Conservation (phyloP, 257 asterid species). For the Asclepias syriaca region DNA sequence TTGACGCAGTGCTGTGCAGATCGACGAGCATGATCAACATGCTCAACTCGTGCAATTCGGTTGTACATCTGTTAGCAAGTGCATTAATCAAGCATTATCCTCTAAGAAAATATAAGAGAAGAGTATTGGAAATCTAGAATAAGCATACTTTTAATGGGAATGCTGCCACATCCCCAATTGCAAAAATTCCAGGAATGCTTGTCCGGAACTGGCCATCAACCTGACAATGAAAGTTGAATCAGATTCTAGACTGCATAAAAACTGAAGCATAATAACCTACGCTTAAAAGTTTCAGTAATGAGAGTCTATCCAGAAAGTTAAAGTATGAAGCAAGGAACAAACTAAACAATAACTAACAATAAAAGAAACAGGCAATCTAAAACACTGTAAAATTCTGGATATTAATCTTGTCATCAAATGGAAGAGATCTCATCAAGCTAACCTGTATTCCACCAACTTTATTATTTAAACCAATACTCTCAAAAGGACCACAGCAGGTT, state of each 20-base stretch:
- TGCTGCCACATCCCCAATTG: conserved; percentile 95
- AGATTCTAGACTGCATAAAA: not conserved
- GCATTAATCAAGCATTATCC: conserved; percentile 16
- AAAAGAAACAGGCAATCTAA: not conserved
- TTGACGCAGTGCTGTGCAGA: conserved; percentile 90
- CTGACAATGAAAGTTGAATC: conserved; percentile 35
- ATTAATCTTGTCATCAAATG: not conserved
- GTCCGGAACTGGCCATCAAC: conserved; percentile 93
- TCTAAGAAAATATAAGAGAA: conserved; percentile 1
- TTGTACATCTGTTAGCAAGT: conserved; percentile 58
- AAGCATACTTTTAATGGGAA: conserved; percentile 78
- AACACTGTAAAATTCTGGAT: not conserved
- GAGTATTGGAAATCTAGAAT: conserved; percentile 10
- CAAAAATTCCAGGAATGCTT: conserved; percentile 77
- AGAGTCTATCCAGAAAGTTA: not conserved
- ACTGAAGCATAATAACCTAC: not conserved
- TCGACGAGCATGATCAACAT: conserved; percentile 94
- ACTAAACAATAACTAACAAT: not conserved
- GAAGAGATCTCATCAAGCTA: conserved; percentile 5
- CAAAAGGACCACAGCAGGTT: conserved; percentile 83
- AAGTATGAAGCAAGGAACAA: not conserved
- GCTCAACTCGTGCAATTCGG: conserved; percentile 86
- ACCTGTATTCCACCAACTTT: conserved; percentile 92
- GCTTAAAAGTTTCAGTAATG: not conserved
- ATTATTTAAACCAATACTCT: conserved; percentile 59